Evolutionary conservation across 2,329 filamentous ascomycete species (phyloP), one percentile per base, ranked within the genome.

Genomic region (Simplicillium sp.): DNA sequence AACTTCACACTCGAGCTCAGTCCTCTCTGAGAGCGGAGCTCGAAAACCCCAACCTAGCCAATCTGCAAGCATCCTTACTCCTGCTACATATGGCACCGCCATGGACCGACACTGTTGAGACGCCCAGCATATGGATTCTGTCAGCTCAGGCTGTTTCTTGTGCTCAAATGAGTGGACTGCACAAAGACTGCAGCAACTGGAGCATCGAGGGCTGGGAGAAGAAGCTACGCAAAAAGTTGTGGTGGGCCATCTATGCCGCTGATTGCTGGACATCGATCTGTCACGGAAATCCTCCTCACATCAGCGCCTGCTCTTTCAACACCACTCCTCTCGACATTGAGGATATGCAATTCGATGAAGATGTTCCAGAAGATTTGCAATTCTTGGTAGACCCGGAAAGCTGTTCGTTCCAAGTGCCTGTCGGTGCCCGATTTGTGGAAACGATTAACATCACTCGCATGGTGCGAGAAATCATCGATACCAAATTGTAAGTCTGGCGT

Each of bases 281-380:
- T 31, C 66, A 70, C 42, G 68, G 68, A 1, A 68, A 68, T 37
- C 65, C 67, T 4, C 65, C 66, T 2, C 66, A 69, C 45, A 63
- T 71, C 18, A 56, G 57, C 37, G 45, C 47, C 3, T 55, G 53
- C 3, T 64, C 66, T 0, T 70, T 64, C 40, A 62, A 59, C 36
- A 71, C 67, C 1, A 43, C 54, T 1, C 48, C 55, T 3, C 55
- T 61, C 7, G 52, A 55, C 6, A 57, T 68, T 48, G 65, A 68
- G 2, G 67, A 71, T 44, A 39, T 70, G 8, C 49, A 57, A 7
- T 61, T 55, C 14, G 66, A 69, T 28, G 67, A 70, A 46, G 58
- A 67, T 38, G 58, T 69, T 2, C 55, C 50, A 15, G 53, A 48
- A 29, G 60, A 58, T 11, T 53, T 61, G 38, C 50, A 45, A 16